Percentiles rank a stretch among this genome's conserved stretches.
phyloP scores from a whole-genome alignment of 768 basidiomycete species.

The Xerocomus brunneocitrinus region DNA sequence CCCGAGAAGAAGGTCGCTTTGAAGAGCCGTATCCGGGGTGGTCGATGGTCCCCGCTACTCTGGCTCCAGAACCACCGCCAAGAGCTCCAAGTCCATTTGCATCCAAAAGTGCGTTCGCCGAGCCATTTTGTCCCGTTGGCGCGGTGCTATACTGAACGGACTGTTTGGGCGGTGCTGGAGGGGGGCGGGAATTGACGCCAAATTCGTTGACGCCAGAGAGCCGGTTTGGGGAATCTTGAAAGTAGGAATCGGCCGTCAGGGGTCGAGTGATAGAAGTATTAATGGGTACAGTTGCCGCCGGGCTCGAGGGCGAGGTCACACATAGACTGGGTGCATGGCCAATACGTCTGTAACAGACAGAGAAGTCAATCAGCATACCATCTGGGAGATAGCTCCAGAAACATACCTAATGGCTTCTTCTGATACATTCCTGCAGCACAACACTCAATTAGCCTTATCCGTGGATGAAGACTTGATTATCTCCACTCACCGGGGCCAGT shows the following conservation, averaged over 20 bases:
- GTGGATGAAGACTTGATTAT: background rate
- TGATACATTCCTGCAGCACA: slow-evolving; percentile 54
- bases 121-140: slow-evolving; percentile 21
- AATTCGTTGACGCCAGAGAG: slow-evolving; percentile 10
- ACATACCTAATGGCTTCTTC: slow-evolving; percentile 57
- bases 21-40: slow-evolving; percentile 26
- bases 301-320: slow-evolving; percentile 23
- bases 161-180: slow-evolving; percentile 13
- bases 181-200: slow-evolving; percentile 1
- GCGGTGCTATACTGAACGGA: slow-evolving; percentile 28
- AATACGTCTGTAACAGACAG: slow-evolving; percentile 38
- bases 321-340: slow-evolving; percentile 43
- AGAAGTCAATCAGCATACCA: background rate
- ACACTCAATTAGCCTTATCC: background rate
- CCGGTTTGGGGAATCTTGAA: slow-evolving; percentile 6
- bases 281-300: slow-evolving; percentile 29
- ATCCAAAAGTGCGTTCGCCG: slow-evolving; percentile 8
- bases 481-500: slow-evolving; percentile 71
- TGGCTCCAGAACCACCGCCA: slow-evolving; percentile 6
- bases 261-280: slow-evolving; percentile 21
- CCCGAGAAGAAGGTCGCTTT: slow-evolving; percentile 11
- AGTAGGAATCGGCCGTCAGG: slow-evolving; percentile 17
- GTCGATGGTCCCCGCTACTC: slow-evolving; percentile 19
- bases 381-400: background rate
- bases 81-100: slow-evolving; percentile 22